phyloP scores from a whole-genome alignment of 208 protist genomes.

The Leishmania turanica region DNA sequence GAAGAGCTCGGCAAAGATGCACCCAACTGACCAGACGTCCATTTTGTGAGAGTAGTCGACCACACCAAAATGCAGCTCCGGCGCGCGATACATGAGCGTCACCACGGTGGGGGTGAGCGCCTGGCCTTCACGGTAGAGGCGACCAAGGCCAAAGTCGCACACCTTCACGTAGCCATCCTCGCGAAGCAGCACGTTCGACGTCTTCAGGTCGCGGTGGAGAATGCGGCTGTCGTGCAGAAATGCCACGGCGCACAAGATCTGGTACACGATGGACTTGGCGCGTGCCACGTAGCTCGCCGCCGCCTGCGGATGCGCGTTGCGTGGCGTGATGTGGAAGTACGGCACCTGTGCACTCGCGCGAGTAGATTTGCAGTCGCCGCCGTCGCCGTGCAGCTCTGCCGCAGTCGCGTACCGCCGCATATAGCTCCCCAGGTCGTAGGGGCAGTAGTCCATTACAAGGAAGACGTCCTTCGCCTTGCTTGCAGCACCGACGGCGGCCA shows the following conservation, averaged over 20 bases:
- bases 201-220: constrained; percentile 90
- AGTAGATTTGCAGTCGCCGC: no score
- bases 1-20: constrained; percentile 98
- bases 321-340: constrained; percentile 64
- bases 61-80: constrained; percentile 92
- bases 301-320: constrained; percentile 64
- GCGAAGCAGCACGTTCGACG: constrained; percentile 87
- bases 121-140: constrained; percentile 85
- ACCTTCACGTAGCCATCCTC: constrained; percentile 72
- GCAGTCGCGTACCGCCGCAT: constrained; percentile 44
- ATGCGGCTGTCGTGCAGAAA: constrained; percentile 88
- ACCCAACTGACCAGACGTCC: constrained; percentile 96
- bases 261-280: constrained; percentile 79
- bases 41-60: constrained; percentile 91
- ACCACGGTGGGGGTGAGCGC: constrained; percentile 86
- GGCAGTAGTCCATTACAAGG: constrained; percentile 87
- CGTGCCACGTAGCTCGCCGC: constrained; percentile 56
- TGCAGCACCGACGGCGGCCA: constrained; percentile 7
- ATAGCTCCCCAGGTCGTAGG: constrained; percentile 75
- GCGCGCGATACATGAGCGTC: constrained; percentile 97
- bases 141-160: constrained; percentile 91
- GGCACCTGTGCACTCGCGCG: constrained; percentile 18
- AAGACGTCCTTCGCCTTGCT: constrained; percentile 60
- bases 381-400: neutral
- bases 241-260: constrained; percentile 66